Evolutionary conservation across 495 filamentous ascomycete species (phyloP).

Genomic region (Letharia lupina): DNA sequence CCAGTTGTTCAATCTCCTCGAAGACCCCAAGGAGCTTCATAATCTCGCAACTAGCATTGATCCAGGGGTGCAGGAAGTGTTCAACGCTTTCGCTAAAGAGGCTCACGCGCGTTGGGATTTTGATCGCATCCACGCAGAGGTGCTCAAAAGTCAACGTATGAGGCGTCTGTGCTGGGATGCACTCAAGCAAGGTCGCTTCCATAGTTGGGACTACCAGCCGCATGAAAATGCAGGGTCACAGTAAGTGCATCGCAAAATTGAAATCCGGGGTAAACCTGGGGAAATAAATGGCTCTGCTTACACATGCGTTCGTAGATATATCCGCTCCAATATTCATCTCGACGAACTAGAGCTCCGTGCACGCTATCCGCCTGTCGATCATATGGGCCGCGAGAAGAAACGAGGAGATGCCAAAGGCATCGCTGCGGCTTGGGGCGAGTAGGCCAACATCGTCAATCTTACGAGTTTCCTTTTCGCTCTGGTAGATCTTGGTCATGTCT

Average conservation of each 20-base stretch:
- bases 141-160: slow-evolving; percentile 61
- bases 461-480: not conserved
- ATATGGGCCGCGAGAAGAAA: slow-evolving; percentile 38
- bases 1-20: slow-evolving; percentile 65
- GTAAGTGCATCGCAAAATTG: slow-evolving; percentile 45
- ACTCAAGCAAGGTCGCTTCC: slow-evolving; percentile 58
- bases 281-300: not conserved
- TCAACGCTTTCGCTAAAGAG: slow-evolving; percentile 57
- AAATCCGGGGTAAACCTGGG: slow-evolving; percentile 1
- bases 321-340: slow-evolving; percentile 57
- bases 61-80: slow-evolving; percentile 35
- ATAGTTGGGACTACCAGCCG: slow-evolving; percentile 72
- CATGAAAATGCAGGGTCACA: slow-evolving; percentile 52
- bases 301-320: slow-evolving; percentile 40
- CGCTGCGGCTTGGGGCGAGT: slow-evolving; percentile 19
- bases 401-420: slow-evolving; percentile 21
- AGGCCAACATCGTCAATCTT: not conserved
- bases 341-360: slow-evolving; percentile 61
- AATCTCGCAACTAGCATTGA: slow-evolving; percentile 55
- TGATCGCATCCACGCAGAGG: slow-evolving; percentile 56
- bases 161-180: slow-evolving; percentile 66
- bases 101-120: slow-evolving; percentile 65
- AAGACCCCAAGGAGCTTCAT: slow-evolving; percentile 63
- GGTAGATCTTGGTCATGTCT: not conserved
- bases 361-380: slow-evolving; percentile 56